Base-by-base conservation (phyloP, 345 rosid species). In the Populus deltoides region DNA sequence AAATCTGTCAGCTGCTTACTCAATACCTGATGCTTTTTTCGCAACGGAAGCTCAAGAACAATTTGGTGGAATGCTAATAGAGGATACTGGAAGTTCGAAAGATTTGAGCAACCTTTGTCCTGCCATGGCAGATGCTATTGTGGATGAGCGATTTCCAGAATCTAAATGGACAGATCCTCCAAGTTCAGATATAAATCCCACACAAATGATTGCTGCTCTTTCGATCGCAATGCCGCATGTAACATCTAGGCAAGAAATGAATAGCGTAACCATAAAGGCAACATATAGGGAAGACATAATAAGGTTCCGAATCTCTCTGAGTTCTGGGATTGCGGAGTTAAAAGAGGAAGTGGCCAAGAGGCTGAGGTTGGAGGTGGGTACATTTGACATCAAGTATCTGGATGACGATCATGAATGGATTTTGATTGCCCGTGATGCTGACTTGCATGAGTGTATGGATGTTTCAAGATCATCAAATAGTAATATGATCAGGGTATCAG, bases 371-470 rank as follows among this genome's bases (percentile, higher is more conserved):
- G 97, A 93, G 73, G 86, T 84, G 39, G 92, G 90, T 25, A 86
- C 92, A 27, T 95, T 92, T 53, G 98, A 93, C 73, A 85, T 93
- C 57, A 93, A 92, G 85, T 95, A 91, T 82, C 82, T 93, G 13
- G 97, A 95, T 31, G 96, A 95, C 15, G 99, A 95, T 82, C 87
- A 77, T 1, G 99, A 95, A 75, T 88, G 90, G 96, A 94, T 95
- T 71, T 82, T 88, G 86, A 89, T 95, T 13, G 94, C 91, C 17
- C 93, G 97, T 25, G 90, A 92, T 29, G 92, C 94, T 8, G 99
- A 95, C 80, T 81, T 93, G 79, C 94, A 85, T 65, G 99, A 95
- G 76, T 95, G 98, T 76, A 77, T 91, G 2, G 94, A 93, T 74
- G 73, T 91, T 62, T 86, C 93, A 41, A 85, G 91, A 81, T 91